phyloP scores from a whole-genome alignment of 2,329 filamentous ascomycete genomes.

The Paramyrothecium sp. region DNA sequence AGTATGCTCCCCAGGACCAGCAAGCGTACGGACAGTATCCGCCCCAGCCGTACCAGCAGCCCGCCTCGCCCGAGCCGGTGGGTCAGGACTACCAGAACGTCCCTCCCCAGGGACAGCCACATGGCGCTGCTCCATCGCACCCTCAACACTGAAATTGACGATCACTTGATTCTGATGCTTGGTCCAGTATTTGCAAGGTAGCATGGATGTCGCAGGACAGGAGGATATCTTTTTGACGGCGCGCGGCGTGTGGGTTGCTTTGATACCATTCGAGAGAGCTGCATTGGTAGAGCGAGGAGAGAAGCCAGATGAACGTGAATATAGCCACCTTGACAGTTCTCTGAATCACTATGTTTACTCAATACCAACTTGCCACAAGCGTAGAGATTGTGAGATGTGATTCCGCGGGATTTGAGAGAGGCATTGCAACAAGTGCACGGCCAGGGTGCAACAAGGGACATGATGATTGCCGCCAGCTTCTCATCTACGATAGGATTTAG shows the following conservation, averaged over 20 bases:
- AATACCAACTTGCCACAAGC: no score
- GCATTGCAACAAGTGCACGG: no score
- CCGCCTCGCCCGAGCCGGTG: slow-evolving; percentile 6
- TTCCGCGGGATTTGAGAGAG: no score
- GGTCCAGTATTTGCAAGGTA: not conserved
- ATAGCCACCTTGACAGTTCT: no score
- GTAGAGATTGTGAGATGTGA: no score
- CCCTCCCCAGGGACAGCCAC: not conserved
- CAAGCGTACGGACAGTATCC: slow-evolving; percentile 17
- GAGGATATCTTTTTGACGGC: not conserved
- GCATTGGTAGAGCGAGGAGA: not conserved
- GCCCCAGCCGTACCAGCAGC: slow-evolving; percentile 18
- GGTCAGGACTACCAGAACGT: slow-evolving; percentile 7
- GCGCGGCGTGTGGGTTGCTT: not conserved
- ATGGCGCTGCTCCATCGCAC: not conserved
- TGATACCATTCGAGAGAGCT: not conserved
- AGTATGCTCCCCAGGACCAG: slow-evolving; percentile 18
- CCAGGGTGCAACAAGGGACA: no score
- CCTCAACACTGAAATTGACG: not conserved
- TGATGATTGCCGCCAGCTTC: no score
- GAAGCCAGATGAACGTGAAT: no score
- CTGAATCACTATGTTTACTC: no score
- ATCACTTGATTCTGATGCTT: not conserved
- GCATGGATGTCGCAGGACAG: not conserved
- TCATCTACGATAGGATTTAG: no score